phyloP scores from a whole-genome alignment of 2,329 filamentous ascomycete species.

The Verruconis gallopava region DNA sequence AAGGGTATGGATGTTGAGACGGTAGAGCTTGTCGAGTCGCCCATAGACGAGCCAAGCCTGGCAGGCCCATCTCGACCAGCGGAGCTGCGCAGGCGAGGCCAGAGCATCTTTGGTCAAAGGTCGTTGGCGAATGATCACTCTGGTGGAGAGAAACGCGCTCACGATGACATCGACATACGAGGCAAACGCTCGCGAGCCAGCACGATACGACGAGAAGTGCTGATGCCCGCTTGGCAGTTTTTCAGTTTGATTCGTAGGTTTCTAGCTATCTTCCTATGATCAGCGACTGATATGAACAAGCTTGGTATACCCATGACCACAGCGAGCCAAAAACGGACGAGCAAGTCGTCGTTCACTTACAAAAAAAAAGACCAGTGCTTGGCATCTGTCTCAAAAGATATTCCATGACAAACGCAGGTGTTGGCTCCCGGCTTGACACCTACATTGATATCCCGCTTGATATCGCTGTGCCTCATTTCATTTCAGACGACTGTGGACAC shows the following conservation, averaged over 20 bases:
- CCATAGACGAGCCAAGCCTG: constrained; percentile 24
- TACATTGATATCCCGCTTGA: constrained; percentile 87
- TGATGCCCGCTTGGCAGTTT: constrained; percentile 96
- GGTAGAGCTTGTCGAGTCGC: constrained; percentile 13
- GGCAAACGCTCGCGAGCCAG: constrained; percentile 20
- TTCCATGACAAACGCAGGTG: constrained; percentile 55
- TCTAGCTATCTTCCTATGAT: constrained; percentile 78
- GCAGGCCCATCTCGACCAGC: constrained; percentile 16
- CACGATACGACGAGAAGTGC: constrained; percentile 59
- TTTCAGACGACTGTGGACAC: constrained; percentile 61
- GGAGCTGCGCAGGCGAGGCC: constrained; percentile 28
- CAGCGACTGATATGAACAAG: constrained; percentile 28
- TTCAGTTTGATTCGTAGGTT: constrained; percentile 78
- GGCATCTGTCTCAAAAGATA: constrained; percentile 92
- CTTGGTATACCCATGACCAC: constrained; percentile 69
- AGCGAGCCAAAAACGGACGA: constrained; percentile 50
- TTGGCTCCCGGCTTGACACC: constrained; percentile 60
- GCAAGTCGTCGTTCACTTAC: constrained; percentile 82
- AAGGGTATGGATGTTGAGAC: constrained; percentile 4
- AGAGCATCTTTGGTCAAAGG: constrained; percentile 38
- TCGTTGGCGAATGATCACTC: constrained; percentile 22
- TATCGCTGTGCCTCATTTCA: constrained; percentile 74
- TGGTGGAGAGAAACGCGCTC: constrained; percentile 33
- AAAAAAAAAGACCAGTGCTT: constrained; percentile 67
- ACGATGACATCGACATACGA: constrained; percentile 21